These are phyloP conservation scores for Grosmannia penicillata DNA, from an alignment of 2,329 filamentous ascomycete species.

Conservation along the genomic window DNA sequence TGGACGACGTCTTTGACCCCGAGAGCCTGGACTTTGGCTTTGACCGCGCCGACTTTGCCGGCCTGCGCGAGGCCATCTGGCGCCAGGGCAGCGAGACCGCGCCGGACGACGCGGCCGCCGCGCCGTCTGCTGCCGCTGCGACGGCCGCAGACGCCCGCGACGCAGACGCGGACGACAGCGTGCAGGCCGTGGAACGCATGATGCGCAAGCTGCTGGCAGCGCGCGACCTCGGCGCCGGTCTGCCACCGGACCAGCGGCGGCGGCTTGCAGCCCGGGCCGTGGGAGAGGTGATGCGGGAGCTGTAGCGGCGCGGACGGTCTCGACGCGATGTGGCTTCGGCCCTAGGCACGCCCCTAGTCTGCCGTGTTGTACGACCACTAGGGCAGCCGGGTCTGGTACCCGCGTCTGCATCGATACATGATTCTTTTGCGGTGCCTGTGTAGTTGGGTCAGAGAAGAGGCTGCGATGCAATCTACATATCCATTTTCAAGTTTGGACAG, in stretches of 20 bases:
- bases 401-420: no score
- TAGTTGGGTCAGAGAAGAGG: no score
- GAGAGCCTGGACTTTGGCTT: slow-evolving; percentile 36
- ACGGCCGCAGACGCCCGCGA: slow-evolving; percentile 6
- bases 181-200: slow-evolving; percentile 46
- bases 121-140: background rate
- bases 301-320: no score
- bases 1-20: slow-evolving; percentile 24
- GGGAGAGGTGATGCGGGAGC: slow-evolving; percentile 47
- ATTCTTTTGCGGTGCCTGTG: no score
- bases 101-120: background rate
- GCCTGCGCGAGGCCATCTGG: slow-evolving; percentile 37
- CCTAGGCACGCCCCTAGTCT: no score
- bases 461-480: no score
- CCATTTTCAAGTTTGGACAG: no score
- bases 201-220: slow-evolving; percentile 50
- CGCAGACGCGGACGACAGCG: slow-evolving; percentile 25
- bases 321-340: no score
- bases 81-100: slow-evolving; percentile 12
- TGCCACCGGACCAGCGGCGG: slow-evolving; percentile 46
- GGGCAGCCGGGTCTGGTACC: no score
- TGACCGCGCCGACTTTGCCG: slow-evolving; percentile 36
- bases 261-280: slow-evolving; percentile 47
- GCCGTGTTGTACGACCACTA: no score
- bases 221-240: slow-evolving; percentile 40